Base-by-base conservation (phyloP, 352 stramenopile genomes). In the Globisporangium orthogonon region DNA sequence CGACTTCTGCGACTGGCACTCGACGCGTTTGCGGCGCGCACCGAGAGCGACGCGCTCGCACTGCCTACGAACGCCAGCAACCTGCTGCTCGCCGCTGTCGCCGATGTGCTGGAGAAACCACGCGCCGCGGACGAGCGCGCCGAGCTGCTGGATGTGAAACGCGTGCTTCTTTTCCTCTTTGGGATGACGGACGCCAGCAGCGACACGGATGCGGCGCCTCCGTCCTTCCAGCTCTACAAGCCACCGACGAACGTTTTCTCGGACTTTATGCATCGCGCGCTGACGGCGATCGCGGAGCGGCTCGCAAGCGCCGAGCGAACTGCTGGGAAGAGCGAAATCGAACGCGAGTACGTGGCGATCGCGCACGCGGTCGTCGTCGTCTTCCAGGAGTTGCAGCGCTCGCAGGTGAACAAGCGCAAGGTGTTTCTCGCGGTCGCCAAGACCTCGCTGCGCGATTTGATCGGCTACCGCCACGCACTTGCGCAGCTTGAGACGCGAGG, bases 371-470 rank as follows among this genome's bases (percentile, higher is more conserved):
- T 86, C 46, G 31, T 92, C 49, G 71, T 71, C 37, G 80, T 92
- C 31, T 89, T 86, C 56, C 82, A 91, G 37, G 80, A 89, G 54
- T 66, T 94, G 33, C 84, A 92, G 59, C 76, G 71, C 44, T 81
- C 83, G n/a, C 84, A 94, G 54, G 70, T 81, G n/a, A 95, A 93
- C 70, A 93, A 92, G 69, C 89, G 88, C 60, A 95, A 95, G 48
- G 86, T 92, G 28, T 95, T 94, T 55, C 50, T 91, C 23, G 74
- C 78, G 2, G 74, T 91, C 60, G 74, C 83, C 46, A 95, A 95
- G 71, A 89, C 79, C 0, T 92, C 71, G 13, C 61, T 95, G 15
- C 63, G 69, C 4, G 71, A 87, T 10, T 66, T 94, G 29, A 65
- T 89, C 14, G 53, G 50, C 9, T 87, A 82, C 60, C 79, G 79